phyloP scores from a whole-genome alignment of 805 yeast species.

The Suhomyces tanzawaensis region DNA sequence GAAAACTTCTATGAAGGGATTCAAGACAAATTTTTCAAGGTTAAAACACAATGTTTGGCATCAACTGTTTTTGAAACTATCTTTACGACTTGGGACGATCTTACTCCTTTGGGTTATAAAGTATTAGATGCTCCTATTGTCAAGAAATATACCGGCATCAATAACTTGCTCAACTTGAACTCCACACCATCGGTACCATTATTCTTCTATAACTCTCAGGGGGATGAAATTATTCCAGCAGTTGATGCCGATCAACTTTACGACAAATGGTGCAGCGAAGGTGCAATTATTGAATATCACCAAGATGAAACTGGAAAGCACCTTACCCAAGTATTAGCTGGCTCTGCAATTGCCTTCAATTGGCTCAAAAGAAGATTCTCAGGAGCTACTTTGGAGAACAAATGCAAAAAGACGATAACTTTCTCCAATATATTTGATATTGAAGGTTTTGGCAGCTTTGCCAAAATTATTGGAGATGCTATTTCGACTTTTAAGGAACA shows the following conservation, averaged over 20 bases:
- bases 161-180: neutral
- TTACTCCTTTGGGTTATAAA: neutral
- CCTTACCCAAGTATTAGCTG: conserved; percentile 16
- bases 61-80: neutral
- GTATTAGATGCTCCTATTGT: conserved; percentile 2
- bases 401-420: neutral
- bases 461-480: neutral
- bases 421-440: neutral
- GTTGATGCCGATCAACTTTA: conserved; percentile 13
- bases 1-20: conserved; percentile 6
- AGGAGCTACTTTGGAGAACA: neutral
- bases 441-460: neutral
- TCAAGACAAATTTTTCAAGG: neutral
- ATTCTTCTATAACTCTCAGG: conserved; percentile 9
- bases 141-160: neutral
- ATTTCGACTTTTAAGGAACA: neutral
- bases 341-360: conserved; percentile 16
- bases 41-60: conserved; percentile 4
- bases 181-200: conserved; percentile 11
- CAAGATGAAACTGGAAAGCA: conserved; percentile 23
- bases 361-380: conserved; percentile 17
- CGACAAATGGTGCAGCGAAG: conserved; percentile 22
- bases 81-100: neutral
- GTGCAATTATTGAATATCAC: neutral
- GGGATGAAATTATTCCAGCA: conserved; percentile 13